phyloP scores from a whole-genome alignment of 2,329 filamentous ascomycete genomes.

The Cadophora sp. region DNA sequence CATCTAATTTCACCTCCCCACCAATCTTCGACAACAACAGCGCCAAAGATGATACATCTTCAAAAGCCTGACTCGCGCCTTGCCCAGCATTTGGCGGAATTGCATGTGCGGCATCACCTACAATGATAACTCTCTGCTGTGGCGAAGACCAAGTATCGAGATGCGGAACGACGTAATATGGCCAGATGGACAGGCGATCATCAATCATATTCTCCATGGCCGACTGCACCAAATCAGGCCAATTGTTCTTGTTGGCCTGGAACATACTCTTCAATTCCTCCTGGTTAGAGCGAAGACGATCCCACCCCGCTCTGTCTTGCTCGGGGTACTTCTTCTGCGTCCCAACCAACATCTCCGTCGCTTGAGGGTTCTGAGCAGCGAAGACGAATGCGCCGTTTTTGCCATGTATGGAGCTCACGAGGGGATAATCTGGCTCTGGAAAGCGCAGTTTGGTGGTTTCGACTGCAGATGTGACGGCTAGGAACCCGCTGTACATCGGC shows the following conservation, averaged over 20 bases:
- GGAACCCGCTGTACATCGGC: slow-evolving; percentile 58
- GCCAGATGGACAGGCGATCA: slow-evolving; percentile 52
- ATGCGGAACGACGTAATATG: slow-evolving; percentile 53
- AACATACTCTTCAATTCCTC: slow-evolving; percentile 47
- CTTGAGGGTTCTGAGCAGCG: slow-evolving; percentile 55
- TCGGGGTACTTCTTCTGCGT: slow-evolving; percentile 51
- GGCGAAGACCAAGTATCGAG: slow-evolving; percentile 51
- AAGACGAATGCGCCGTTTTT: slow-evolving; percentile 56
- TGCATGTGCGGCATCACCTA: slow-evolving; percentile 56
- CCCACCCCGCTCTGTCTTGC: slow-evolving; percentile 52
- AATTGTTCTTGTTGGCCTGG: slow-evolving; percentile 45
- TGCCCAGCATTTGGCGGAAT: slow-evolving; percentile 54
- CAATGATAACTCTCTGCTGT: slow-evolving; percentile 49
- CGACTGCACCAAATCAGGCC: slow-evolving; percentile 49
- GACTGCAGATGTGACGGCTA: slow-evolving; percentile 46
- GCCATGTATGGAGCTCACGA: slow-evolving; percentile 24
- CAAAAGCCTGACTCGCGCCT: slow-evolving; percentile 51
- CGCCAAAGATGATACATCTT: slow-evolving; percentile 54
- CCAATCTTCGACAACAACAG: slow-evolving; percentile 46
- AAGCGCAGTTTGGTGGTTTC: slow-evolving; percentile 34
- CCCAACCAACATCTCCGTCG: slow-evolving; percentile 57
- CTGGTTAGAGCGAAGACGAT: slow-evolving; percentile 49
- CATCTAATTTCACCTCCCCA: slow-evolving; percentile 36
- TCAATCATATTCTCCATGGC: slow-evolving; percentile 46
- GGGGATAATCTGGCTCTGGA: slow-evolving; percentile 21